Evolutionary conservation across 495 filamentous ascomycete species (phyloP).

Genomic region (Neurospora tetrasperma): DNA sequence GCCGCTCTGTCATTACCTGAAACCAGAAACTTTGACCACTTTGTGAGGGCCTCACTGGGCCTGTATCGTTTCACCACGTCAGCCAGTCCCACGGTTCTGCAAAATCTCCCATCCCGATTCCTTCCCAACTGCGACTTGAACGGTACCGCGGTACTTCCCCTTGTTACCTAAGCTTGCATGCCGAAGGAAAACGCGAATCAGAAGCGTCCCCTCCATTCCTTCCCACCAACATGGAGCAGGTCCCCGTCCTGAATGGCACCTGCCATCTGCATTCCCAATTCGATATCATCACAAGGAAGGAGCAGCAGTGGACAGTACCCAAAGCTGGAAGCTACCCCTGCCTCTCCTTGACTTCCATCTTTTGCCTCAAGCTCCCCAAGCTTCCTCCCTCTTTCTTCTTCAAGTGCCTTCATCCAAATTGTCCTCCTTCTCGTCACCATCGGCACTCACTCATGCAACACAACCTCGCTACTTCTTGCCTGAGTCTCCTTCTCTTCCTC

Average conservation of each 20-base stretch:
- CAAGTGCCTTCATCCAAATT: background rate
- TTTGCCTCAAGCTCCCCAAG: background rate
- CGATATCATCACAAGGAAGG: background rate
- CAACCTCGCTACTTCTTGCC: background rate
- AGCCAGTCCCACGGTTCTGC: background rate
- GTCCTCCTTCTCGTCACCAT: background rate
- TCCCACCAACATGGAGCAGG: background rate
- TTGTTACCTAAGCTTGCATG: background rate
- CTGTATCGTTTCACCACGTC: constrained; percentile 1
- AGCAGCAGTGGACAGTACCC: background rate
- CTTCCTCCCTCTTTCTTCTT: background rate
- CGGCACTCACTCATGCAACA: background rate
- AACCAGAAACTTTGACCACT: background rate
- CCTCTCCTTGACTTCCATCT: background rate
- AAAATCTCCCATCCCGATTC: background rate
- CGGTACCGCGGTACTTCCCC: background rate
- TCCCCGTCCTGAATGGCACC: background rate
- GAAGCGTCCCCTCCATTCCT: background rate
- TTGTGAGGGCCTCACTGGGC: background rate
- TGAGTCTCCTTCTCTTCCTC: background rate
- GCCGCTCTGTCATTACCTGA: background rate
- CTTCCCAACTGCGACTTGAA: background rate
- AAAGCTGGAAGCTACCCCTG: background rate
- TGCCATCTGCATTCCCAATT: background rate
- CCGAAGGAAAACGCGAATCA: background rate